Evolutionary conservation across 2,329 filamentous ascomycete species (phyloP), one percentile per base, ranked within the genome.

Genomic region (Elsinoe necatrix): DNA sequence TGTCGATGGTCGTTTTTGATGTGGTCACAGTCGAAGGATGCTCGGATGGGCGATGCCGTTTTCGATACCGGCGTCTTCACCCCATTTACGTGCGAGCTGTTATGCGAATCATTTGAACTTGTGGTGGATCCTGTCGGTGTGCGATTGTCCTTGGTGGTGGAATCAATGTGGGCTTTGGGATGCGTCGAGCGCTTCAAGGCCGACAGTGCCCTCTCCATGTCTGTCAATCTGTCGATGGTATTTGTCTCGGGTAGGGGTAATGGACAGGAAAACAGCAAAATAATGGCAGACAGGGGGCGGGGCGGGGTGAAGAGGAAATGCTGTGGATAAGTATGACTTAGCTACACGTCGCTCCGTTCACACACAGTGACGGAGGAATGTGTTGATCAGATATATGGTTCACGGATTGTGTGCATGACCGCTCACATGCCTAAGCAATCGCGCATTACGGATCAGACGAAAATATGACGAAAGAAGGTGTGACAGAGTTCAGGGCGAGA

Each of bases 1-100:
- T 39, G 48, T 14, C 12, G 16, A 7, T 16, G 25, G 11, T 52
- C 25, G 25, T 39, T n/a, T n/a, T 52, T 52, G 29, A 9, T 20
- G 20, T 52, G 31, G 7, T 39, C 31, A 7, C 20, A 16, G 54
- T 65, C 64, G 42, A 39, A 25, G 18, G 48, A 52, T 52, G 29
- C 20, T 11, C 48, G 29, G 11, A 52, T 34, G 23, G 48, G 48
- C 25, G 48, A 39, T 23, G 48, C 12, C 11, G 29, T 25, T 14
- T 52, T 35, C 7, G 48, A 52, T 1, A 16, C 7, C 21, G 48
- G 48, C 1, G 48, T 52, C 16, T 23, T 20, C 1, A n/a, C 20
- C 2, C 48, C 48, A 34, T 50, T 50, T 9, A 34, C 14, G 4
- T 29, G 16, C 21, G 27, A 31, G 27, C 45, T 52, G 20, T 52